A percentile compares a stretch with the other conserved stretches of the same genome.
These are phyloP conservation scores for Thermomucor indicae-seudaticae DNA, from an alignment of 371 early-diverging fungal genomes.

Conservation along the genomic window DNA sequence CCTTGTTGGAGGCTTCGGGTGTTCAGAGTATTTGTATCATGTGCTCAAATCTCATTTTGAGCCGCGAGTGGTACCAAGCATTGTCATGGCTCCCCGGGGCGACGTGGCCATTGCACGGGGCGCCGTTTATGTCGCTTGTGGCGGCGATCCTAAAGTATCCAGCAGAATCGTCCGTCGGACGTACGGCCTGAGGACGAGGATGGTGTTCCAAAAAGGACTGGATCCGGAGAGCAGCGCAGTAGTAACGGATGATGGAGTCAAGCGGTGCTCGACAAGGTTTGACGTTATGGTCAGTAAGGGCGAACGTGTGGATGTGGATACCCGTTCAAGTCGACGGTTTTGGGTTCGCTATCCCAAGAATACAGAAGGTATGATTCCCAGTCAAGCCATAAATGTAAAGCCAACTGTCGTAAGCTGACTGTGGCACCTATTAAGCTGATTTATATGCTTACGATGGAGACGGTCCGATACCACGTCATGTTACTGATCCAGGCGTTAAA, in stretches of 20 bases:
- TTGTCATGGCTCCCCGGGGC: constrained; percentile 19
- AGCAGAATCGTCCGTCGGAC: constrained; percentile 12
- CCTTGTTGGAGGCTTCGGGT: constrained; percentile 53
- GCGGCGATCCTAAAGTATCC: constrained; percentile 7
- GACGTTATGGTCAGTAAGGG: constrained; percentile 24
- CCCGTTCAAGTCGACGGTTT: constrained; percentile 14
- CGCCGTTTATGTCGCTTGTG: constrained; percentile 13
- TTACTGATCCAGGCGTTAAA: constrained; percentile 37
- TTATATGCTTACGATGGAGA: constrained; percentile 38
- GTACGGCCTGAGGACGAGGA: constrained; percentile 18
- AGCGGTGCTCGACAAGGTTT: constrained; percentile 26
- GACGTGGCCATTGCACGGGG: constrained; percentile 28
- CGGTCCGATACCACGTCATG: constrained; percentile 33
- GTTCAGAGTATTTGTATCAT: constrained; percentile 40
- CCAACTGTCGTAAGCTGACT: not conserved
- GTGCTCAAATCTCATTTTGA: constrained; percentile 27
- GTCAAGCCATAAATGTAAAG: not conserved
- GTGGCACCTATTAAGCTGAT: constrained; percentile 9
- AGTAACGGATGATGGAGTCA: constrained; percentile 23
- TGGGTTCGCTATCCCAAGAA: constrained; percentile 27
- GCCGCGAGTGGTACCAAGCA: constrained; percentile 5
- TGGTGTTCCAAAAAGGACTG: constrained; percentile 19
- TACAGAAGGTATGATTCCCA: constrained; percentile 20
- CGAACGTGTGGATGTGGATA: constrained; percentile 11
- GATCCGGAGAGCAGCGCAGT: constrained; percentile 22